Conservation (phyloP, 768 basidiomycete species). For the Termitomyces sp. region DNA sequence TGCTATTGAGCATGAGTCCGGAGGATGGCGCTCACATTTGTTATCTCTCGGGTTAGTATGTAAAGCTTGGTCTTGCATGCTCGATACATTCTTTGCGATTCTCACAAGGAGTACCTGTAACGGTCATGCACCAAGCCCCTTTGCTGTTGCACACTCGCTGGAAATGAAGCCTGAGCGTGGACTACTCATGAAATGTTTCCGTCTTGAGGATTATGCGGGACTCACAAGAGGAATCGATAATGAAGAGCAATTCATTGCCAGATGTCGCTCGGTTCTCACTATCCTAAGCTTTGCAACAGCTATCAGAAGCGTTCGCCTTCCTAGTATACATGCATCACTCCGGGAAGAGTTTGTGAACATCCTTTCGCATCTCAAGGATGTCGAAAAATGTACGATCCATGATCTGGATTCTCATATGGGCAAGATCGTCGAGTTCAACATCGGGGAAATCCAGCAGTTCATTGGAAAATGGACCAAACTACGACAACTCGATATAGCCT, state of each 20-base stretch:
- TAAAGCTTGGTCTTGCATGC: conserved; percentile 10
- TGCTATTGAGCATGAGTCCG: neutral
- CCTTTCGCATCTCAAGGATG: neutral
- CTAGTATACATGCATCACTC: conserved; percentile 4
- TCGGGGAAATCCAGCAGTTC: conserved; percentile 5
- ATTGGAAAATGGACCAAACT: neutral
- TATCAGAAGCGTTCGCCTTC: neutral
- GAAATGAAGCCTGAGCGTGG: conserved; percentile 7
- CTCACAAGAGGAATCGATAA: neutral
- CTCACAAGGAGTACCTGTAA: neutral
- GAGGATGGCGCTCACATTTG: conserved; percentile 6
- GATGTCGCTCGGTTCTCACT: conserved; percentile 2
- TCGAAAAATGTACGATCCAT: conserved; percentile 4
- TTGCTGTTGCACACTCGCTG: conserved; percentile 1
- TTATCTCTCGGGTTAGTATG: conserved; percentile 7
- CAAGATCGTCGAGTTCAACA: neutral
- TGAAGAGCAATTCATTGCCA: conserved; percentile 1
- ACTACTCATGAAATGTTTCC: conserved; percentile 6
- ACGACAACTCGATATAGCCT: neutral
- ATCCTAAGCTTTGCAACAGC: conserved; percentile 5
- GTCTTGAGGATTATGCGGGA: conserved; percentile 1
- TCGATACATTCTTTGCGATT: conserved; percentile 8
- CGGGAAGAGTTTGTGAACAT: neutral
- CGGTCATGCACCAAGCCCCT: neutral
- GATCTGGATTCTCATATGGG: conserved; percentile 4